phyloP scores from a whole-genome alignment of 495 filamentous ascomycete species.

The Penicillium malachiteum region DNA sequence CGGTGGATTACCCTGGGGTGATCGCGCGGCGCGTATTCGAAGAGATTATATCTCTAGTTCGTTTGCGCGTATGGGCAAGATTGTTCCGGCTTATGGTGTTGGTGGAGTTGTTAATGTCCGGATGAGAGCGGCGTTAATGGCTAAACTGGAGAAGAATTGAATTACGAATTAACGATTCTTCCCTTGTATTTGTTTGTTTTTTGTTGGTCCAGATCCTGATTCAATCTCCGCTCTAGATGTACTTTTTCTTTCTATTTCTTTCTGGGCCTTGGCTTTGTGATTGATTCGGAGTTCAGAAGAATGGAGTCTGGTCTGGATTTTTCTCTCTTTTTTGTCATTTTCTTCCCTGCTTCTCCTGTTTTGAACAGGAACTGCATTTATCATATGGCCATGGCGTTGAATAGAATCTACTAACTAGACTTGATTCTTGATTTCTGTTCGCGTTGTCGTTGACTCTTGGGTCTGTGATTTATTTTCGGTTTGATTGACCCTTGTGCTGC shows the following conservation, averaged over 20 bases:
- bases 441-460: neutral
- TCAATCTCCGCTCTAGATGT: constrained; percentile 7
- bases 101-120: constrained; percentile 85
- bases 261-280: neutral
- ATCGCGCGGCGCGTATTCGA: constrained; percentile 62
- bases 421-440: neutral
- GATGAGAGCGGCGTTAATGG: constrained; percentile 62
- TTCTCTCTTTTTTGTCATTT: neutral
- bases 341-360: neutral
- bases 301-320: neutral
- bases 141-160: constrained; percentile 37
- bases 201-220: neutral
- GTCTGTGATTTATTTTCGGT: neutral
- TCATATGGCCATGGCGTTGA: constrained; percentile 8
- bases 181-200: constrained; percentile 16
- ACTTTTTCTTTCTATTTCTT: neutral
- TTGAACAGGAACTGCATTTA: neutral
- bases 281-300: neutral
- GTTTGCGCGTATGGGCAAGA: constrained; percentile 81
- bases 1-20: constrained; percentile 48
- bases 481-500: neutral
- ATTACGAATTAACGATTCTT: constrained; percentile 5
- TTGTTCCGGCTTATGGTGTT: constrained; percentile 90
- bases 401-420: neutral
- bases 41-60: constrained; percentile 77